Percentiles rank a stretch among this genome's conserved stretches.
phyloP scores from a whole-genome alignment of 108 stramenopile genomes.

The Stephanodiscus triporus region DNA sequence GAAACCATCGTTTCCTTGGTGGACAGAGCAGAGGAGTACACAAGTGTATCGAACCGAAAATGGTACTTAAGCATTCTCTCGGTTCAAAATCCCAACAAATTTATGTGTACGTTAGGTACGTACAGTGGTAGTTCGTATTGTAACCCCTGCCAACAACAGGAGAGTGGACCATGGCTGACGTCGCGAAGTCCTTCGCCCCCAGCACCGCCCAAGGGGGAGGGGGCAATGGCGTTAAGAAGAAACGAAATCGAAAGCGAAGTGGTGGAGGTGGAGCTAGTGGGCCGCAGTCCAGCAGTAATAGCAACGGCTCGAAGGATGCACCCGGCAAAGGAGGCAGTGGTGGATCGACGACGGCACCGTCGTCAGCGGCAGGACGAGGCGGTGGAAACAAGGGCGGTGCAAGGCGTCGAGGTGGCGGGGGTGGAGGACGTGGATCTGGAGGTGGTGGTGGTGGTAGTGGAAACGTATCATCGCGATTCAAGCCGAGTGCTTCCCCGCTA shows the following conservation, averaged over 20 bases:
- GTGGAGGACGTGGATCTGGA: conserved; percentile 13
- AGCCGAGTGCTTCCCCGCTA: conserved; percentile 31
- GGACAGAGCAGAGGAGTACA: too few species aligned
- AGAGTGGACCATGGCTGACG: not conserved
- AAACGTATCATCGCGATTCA: conserved; percentile 2
- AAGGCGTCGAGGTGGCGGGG: conserved; percentile 21
- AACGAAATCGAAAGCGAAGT: conserved; percentile 16
- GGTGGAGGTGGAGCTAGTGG: conserved; percentile 4
- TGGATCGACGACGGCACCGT: not conserved
- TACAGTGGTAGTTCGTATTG: too few species aligned
- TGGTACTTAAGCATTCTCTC: too few species aligned
- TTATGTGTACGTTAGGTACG: too few species aligned
- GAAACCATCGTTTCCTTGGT: too few species aligned
- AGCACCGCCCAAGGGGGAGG: not conserved
- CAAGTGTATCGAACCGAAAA: too few species aligned
- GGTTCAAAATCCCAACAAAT: too few species aligned
- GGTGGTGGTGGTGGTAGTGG: conserved; percentile 22
- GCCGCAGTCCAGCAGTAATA: not conserved
- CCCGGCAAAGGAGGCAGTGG: conserved; percentile 10
- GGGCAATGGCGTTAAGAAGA: conserved; percentile 4
- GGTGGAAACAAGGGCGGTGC: conserved; percentile 4
- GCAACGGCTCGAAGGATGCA: conserved; percentile 4
- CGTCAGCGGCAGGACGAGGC: conserved; percentile 8
- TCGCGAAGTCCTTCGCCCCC: conserved; percentile 8
- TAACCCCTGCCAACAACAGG: not conserved